A percentile compares a stretch with the other conserved stretches of the same genome.
Evolutionary conservation across 768 basidiomycete genomes (phyloP).

Genomic region (Termitomyces sp.): DNA sequence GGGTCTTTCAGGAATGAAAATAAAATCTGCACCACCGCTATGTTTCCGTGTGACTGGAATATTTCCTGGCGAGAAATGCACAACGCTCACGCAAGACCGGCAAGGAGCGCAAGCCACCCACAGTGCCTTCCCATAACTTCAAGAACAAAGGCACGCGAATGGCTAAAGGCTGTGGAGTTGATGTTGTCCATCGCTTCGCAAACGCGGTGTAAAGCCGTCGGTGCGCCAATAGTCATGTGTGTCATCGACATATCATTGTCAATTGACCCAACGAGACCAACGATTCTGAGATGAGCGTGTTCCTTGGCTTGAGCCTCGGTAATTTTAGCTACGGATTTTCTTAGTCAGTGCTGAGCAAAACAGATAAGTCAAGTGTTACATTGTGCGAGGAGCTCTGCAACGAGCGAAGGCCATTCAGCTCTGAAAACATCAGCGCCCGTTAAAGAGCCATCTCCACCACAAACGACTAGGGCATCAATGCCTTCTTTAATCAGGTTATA

Average conservation of each 20-base stretch:
- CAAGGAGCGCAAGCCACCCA: slow-evolving; percentile 96
- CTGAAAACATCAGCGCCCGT: slow-evolving; percentile 95
- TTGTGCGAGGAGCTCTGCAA: slow-evolving; percentile 59
- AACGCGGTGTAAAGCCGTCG: slow-evolving; percentile 92
- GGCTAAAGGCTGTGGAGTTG: slow-evolving; percentile 92
- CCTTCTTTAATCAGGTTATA: slow-evolving; percentile 93
- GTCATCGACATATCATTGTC: slow-evolving; percentile 99
- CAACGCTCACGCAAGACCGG: slow-evolving; percentile 72
- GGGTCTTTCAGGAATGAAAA: slow-evolving; percentile 95
- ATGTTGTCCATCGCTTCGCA: slow-evolving; percentile 99
- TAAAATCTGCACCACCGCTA: slow-evolving; percentile 90
- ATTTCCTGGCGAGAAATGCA: not conserved
- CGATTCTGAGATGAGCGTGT: slow-evolving; percentile 87
- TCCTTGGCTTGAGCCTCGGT: slow-evolving; percentile 62
- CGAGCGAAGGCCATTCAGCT: slow-evolving; percentile 88
- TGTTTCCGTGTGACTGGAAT: not conserved
- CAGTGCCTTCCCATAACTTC: slow-evolving; percentile 99
- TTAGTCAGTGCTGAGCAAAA: slow-evolving; percentile 1
- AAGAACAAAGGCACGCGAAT: slow-evolving; percentile 95
- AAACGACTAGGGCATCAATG: slow-evolving; percentile 94
- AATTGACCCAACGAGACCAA: slow-evolving; percentile 98
- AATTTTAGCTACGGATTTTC: slow-evolving; percentile 52
- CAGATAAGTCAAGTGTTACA: slow-evolving; percentile 32
- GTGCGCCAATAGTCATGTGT: slow-evolving; percentile 94
- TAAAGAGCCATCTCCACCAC: slow-evolving; percentile 94